Evolutionary conservation across 1,139 yeast genomes (phyloP).

Genomic region (Geotrichum restrictum): DNA sequence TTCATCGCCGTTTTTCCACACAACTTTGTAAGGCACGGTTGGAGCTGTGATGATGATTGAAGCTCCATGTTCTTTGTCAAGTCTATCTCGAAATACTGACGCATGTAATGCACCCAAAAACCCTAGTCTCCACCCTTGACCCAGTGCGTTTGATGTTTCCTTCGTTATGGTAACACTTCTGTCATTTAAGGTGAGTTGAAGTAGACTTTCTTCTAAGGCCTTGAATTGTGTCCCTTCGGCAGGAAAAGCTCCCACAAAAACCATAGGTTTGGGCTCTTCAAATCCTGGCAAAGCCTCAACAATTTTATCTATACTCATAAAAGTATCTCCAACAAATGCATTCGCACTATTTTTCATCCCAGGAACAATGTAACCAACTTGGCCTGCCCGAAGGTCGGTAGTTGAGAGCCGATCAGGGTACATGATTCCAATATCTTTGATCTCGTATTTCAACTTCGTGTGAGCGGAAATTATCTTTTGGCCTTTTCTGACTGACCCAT

Average conservation of each 20-base stretch:
- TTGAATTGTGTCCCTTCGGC: slow-evolving; percentile 91
- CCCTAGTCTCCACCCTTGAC: slow-evolving; percentile 97
- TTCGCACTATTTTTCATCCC: slow-evolving; percentile 88
- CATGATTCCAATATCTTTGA: slow-evolving; percentile 92
- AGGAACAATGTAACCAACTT: slow-evolving; percentile 87
- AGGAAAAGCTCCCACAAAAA: slow-evolving; percentile 96
- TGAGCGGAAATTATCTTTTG: slow-evolving; percentile 74
- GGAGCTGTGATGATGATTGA: slow-evolving; percentile 91
- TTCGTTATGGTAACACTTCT: slow-evolving; percentile 84
- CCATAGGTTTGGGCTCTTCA: slow-evolving; percentile 97
- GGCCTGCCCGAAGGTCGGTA: slow-evolving; percentile 70
- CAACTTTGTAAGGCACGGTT: slow-evolving; percentile 84
- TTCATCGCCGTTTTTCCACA: slow-evolving; percentile 59
- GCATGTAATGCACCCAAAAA: slow-evolving; percentile 94
- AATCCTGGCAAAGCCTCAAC: slow-evolving; percentile 87
- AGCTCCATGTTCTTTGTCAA: slow-evolving; percentile 92
- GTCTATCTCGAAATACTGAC: slow-evolving; percentile 83
- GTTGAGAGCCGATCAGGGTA: slow-evolving; percentile 72
- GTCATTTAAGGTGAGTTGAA: slow-evolving; percentile 83
- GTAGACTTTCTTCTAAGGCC: slow-evolving; percentile 83
- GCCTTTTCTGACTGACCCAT: slow-evolving; percentile 72
- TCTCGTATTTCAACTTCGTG: slow-evolving; percentile 71
- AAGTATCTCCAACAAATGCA: slow-evolving; percentile 89
- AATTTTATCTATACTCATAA: slow-evolving; percentile 62
- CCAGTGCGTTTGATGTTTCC: slow-evolving; percentile 90